Evolutionary conservation across 2,329 filamentous ascomycete species (phyloP).

Genomic region (Colletotrichum trifolii): DNA sequence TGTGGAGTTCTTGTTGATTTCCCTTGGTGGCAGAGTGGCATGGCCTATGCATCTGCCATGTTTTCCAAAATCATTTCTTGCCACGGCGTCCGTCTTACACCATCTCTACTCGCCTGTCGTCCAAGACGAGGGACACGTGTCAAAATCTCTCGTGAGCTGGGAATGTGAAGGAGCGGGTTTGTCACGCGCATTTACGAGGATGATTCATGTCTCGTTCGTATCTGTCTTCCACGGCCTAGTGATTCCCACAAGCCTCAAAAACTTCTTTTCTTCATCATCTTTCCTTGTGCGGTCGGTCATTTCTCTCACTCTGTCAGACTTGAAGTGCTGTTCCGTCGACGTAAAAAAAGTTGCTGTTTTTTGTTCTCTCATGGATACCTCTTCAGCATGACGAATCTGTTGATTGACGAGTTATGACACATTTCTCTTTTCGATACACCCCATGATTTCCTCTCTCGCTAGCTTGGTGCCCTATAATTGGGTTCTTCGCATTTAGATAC

Average conservation of each 20-base stretch:
- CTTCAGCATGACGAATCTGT: slow-evolving; percentile 38
- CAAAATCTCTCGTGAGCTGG: slow-evolving; percentile 34
- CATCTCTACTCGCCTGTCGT: slow-evolving; percentile 29
- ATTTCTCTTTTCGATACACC: slow-evolving; percentile 11
- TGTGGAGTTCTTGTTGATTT: slow-evolving; percentile 27
- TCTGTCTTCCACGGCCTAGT: slow-evolving; percentile 36
- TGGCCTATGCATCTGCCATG: slow-evolving; percentile 30
- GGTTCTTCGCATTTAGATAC: slow-evolving; percentile 19
- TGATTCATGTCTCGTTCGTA: slow-evolving; percentile 27
- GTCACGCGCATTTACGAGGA: slow-evolving; percentile 29
- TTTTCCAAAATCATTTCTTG: slow-evolving; percentile 34
- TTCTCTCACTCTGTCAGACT: slow-evolving; percentile 37
- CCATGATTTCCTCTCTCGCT: not conserved
- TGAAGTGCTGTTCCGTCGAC: slow-evolving; percentile 32
- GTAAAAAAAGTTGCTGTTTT: slow-evolving; percentile 36
- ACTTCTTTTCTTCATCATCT: slow-evolving; percentile 17
- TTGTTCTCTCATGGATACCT: slow-evolving; percentile 38
- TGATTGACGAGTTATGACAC: slow-evolving; percentile 36
- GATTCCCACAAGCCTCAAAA: slow-evolving; percentile 36
- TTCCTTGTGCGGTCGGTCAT: slow-evolving; percentile 32
- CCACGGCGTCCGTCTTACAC: slow-evolving; percentile 29
- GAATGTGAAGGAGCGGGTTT: slow-evolving; percentile 24
- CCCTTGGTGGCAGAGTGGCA: slow-evolving; percentile 31
- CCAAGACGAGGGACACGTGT: slow-evolving; percentile 32
- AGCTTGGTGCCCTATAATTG: slow-evolving; percentile 7